Conservation (phyloP, 768 basidiomycete species). For the Wakefieldia striispora region DNA sequence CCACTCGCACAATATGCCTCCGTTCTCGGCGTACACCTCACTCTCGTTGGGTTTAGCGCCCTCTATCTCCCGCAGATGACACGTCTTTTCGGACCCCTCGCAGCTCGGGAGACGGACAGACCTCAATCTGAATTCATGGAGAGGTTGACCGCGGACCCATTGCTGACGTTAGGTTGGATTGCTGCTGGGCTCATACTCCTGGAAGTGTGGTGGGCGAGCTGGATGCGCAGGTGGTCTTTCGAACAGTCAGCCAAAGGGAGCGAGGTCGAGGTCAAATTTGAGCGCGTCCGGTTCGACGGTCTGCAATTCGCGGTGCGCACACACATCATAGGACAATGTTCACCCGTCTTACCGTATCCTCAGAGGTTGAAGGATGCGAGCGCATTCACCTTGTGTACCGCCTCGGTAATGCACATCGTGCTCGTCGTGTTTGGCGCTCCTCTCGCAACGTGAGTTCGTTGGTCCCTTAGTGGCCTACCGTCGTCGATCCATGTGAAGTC, state of each 20-base stretch:
- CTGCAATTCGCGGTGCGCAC: constrained; percentile 37
- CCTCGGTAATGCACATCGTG: constrained; percentile 46
- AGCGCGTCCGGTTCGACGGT: constrained; percentile 39
- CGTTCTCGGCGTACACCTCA: constrained; percentile 63
- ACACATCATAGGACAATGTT: constrained; percentile 17
- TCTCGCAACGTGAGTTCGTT: constrained; percentile 46
- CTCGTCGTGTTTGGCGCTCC: constrained; percentile 78
- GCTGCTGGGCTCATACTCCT: constrained; percentile 52
- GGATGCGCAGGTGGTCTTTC: constrained; percentile 59
- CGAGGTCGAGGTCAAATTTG: constrained; percentile 41
- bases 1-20: constrained; percentile 63
- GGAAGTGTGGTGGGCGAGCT: constrained; percentile 72
- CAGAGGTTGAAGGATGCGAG: constrained; percentile 55
- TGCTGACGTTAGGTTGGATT: constrained; percentile 55
- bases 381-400: constrained; percentile 48
- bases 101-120: constrained; percentile 43
- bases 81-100: constrained; percentile 40
- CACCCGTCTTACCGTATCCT: constrained; percentile 2
- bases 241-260: constrained; percentile 40
- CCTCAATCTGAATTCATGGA: constrained; percentile 73
- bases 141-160: constrained; percentile 59
- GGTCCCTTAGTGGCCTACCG: not conserved
- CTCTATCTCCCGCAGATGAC: constrained; percentile 70
- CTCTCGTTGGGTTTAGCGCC: constrained; percentile 62
- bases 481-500: constrained; percentile 34